Conservation (phyloP, 2,329 filamentous ascomycete genomes). For the Chalaropsis thielavioides region DNA sequence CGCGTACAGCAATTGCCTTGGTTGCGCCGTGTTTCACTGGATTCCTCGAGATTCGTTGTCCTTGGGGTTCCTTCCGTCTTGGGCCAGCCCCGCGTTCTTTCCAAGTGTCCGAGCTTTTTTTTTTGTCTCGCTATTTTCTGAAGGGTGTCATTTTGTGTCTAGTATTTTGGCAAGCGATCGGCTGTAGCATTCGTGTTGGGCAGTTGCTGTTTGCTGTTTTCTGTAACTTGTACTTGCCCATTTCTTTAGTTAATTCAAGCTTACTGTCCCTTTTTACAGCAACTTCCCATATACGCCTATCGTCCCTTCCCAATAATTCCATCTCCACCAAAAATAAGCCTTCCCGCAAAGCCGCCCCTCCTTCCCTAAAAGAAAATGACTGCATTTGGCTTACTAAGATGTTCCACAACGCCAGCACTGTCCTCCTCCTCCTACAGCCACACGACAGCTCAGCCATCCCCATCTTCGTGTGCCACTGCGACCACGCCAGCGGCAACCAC, state of each 20-base stretch:
- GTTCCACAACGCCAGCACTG: not conserved
- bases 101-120: not conserved
- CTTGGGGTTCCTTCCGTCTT: not conserved
- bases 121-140: not conserved
- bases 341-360: not conserved
- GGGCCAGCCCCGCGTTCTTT: not conserved
- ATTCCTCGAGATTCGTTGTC: not conserved
- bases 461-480: not conserved
- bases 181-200: too few species aligned
- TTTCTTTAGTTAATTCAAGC: not conserved
- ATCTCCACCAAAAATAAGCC: not conserved
- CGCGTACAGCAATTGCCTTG: not conserved
- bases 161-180: too few species aligned
- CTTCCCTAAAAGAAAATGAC: conserved; percentile 1
- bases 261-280: not conserved
- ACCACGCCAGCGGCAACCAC: not conserved
- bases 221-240: not conserved
- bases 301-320: not conserved
- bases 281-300: not conserved
- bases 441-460: not conserved
- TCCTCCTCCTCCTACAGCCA: not conserved
- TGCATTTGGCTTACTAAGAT: conserved; percentile 12
- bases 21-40: not conserved
- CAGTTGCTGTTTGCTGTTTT: not conserved
- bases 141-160: too few species aligned